Base-by-base conservation (phyloP, 352 stramenopile species). In the Pythium monospermum region DNA sequence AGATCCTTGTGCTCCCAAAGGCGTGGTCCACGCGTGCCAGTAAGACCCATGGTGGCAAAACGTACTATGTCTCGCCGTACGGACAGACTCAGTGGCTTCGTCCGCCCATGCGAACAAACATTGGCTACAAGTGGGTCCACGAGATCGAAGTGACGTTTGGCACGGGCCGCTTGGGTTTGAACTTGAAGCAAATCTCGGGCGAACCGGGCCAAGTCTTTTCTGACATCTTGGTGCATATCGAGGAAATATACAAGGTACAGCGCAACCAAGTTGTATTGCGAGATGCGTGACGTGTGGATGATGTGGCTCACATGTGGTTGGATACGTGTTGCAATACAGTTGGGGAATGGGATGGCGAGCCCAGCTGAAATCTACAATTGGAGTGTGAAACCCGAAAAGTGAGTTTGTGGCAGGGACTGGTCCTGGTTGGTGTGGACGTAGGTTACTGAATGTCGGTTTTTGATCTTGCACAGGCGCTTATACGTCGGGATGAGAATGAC, bases 351-450 rank as follows among this genome's bases (percentile, higher is more conserved):
- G 21, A 76, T 91, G 64, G 76, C 83, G 31, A 91, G 78, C 61
- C 83, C 83, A 36, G 83, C 83, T 6, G 83, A 94, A 64, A 89
- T 94, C 53, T 94, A 94, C 69, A 94, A 94, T 59, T 94, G 83
- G 83, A 85, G 83, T 57, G 80, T 92, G 43, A 94, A 94, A 42
- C 81, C 83, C 21, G 83, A 92, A 57, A 89, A 91, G 77, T 83
- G 43, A 27, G 66, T 57, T 31, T 1, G 0, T 44, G 15, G n/a
- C n/a, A n/a, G 19, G n/a, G 22, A n/a, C 2, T 8, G 16, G 30
- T 49, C 10, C 13, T 37, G 23, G 1, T 1, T 39, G 10, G 2
- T 33, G 30, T 22, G 18, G n/a, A 1, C 12, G n/a, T 10, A 2
- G 16, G 26, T 0, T 10, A 19, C 10, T 26, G 15, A 6, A 25